Conservation (phyloP, 192 early-diverging fungal species). For the Linnemannia elongata region DNA sequence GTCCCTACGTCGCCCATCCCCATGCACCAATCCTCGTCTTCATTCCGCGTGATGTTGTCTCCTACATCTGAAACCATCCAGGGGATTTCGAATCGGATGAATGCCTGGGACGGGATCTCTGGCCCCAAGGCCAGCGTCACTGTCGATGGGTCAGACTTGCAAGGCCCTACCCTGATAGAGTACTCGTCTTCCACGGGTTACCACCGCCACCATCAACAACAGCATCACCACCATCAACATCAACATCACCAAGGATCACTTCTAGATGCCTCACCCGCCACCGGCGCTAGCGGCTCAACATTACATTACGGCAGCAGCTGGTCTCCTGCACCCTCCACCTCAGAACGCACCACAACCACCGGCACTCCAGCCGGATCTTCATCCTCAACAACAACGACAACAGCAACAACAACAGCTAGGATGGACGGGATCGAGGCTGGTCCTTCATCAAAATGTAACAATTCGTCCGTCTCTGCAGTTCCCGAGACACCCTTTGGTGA, state of each 20-base stretch:
- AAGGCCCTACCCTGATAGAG: neutral
- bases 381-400: neutral
- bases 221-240: neutral
- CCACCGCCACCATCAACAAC: neutral
- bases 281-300: neutral
- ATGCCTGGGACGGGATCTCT: conserved; percentile 38
- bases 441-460: neutral
- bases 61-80: conserved; percentile 32
- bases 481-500: conserved; percentile 18
- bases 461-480: conserved; percentile 12
- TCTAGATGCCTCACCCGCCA: neutral
- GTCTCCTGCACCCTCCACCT: conserved; percentile 17
- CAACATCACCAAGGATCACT: neutral
- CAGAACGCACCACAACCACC: conserved; percentile 17
- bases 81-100: conserved; percentile 35
- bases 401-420: neutral
- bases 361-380: neutral
- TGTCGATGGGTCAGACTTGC: neutral
- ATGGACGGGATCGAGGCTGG: conserved; percentile 39
- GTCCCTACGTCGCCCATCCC: conserved; percentile 31
- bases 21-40: conserved; percentile 13
- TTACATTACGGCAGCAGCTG: conserved; percentile 8
- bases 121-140: neutral
- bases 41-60: conserved; percentile 27
- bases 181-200: neutral